Evolutionary conservation across 2,329 filamentous ascomycete genomes (phyloP).

Genomic region (Phyllosticta capitalensis): DNA sequence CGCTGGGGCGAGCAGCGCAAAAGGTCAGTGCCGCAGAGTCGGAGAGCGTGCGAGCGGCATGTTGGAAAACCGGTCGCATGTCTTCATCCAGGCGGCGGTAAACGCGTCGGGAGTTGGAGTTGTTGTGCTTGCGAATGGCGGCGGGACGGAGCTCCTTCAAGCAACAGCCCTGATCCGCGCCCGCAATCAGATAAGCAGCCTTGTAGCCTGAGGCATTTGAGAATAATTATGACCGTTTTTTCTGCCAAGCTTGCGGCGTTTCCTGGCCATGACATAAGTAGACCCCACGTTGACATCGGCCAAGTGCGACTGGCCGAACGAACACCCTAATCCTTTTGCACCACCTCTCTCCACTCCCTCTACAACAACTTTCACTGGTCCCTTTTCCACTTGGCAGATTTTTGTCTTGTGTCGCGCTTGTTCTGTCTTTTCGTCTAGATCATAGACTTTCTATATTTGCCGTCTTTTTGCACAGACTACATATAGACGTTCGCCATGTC

Average conservation of each 20-base stretch:
- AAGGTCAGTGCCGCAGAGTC: slow-evolving; percentile 15
- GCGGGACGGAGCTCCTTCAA: not conserved
- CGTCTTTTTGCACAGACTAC: not conserved
- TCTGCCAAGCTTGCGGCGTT: slow-evolving; percentile 28
- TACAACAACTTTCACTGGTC: not conserved
- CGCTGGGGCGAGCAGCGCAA: not conserved
- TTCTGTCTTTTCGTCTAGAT: not conserved
- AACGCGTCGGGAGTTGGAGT: not conserved
- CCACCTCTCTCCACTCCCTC: not conserved
- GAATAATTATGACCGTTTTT: slow-evolving; percentile 20
- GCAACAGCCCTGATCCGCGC: not conserved
- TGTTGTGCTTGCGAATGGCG: not conserved
- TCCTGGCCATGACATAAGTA: slow-evolving; percentile 11
- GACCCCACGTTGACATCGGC: not conserved
- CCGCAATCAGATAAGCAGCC: not conserved
- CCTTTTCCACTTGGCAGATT: not conserved
- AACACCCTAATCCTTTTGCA: not conserved
- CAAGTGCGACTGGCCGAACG: not conserved
- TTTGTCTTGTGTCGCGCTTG: not conserved
- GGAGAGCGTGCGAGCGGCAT: slow-evolving; percentile 27
- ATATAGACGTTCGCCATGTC: slow-evolving; percentile 16
- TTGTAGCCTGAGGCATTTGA: not conserved
- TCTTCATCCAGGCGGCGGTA: slow-evolving; percentile 7
- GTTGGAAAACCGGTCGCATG: slow-evolving; percentile 33
- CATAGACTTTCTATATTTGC: not conserved